phyloP scores from a whole-genome alignment of 2,329 filamentous ascomycete species.

The Botrytis byssoidea region DNA sequence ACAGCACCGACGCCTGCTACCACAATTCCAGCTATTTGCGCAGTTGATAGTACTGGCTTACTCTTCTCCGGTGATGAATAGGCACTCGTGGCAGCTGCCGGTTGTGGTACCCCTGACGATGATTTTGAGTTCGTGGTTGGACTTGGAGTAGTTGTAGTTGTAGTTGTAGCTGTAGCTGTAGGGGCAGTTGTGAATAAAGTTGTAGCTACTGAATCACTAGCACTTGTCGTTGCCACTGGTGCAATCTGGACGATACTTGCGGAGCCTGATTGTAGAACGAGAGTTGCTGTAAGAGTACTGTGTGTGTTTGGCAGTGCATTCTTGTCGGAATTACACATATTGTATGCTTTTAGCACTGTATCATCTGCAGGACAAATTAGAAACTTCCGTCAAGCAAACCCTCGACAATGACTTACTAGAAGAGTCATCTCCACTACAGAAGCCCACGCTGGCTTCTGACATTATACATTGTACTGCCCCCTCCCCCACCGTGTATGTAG shows the following conservation, averaged over 20 bases:
- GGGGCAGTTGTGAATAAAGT: slow-evolving; percentile 19
- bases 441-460: slow-evolving; percentile 49
- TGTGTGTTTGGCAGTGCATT: slow-evolving; percentile 58
- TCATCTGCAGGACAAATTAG: slow-evolving; percentile 39
- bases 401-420: slow-evolving; percentile 16
- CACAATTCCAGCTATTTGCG: slow-evolving; percentile 57
- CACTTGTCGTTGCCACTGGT: slow-evolving; percentile 27
- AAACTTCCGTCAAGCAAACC: not conserved
- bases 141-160: slow-evolving; percentile 23
- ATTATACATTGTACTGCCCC: slow-evolving; percentile 66
- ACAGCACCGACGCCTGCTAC: slow-evolving; percentile 53
- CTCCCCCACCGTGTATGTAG: slow-evolving; percentile 70
- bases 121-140: slow-evolving; percentile 23
- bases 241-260: slow-evolving; percentile 40
- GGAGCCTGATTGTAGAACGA: slow-evolving; percentile 45
- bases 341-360: slow-evolving; percentile 51
- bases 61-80: slow-evolving; percentile 22
- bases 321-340: slow-evolving; percentile 55
- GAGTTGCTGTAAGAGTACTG: slow-evolving; percentile 55
- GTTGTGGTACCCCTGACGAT: not conserved
- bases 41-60: slow-evolving; percentile 25
- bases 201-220: slow-evolving; percentile 26
- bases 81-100: slow-evolving; percentile 24
- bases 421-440: slow-evolving; percentile 50
- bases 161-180: slow-evolving; percentile 20